These are phyloP conservation scores for Pichia sp. DNA, from an alignment of 1,139 yeast species.

Conservation along the genomic window DNA sequence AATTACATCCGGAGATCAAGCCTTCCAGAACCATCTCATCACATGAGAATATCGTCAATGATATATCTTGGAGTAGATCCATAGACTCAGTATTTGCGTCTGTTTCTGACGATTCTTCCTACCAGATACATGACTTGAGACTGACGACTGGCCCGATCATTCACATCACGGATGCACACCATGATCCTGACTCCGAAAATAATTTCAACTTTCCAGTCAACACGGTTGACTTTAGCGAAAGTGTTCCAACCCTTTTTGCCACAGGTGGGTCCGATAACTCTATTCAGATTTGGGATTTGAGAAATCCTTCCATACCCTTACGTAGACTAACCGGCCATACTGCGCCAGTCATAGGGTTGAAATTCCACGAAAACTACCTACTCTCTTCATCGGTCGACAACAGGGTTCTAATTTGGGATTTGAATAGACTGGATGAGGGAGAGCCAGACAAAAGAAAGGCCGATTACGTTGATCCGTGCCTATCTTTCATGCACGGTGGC, in stretches of 20 bases:
- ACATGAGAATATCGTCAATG: conserved; percentile 53
- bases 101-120: conserved; percentile 65
- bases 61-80: conserved; percentile 49
- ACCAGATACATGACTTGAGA: conserved; percentile 67
- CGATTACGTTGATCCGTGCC: conserved; percentile 53
- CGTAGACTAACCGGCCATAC: conserved; percentile 50
- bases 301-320: conserved; percentile 45
- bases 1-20: conserved; percentile 12
- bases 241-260: conserved; percentile 39
- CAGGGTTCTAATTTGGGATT: conserved; percentile 49
- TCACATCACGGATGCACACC: conserved; percentile 38
- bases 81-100: conserved; percentile 56
- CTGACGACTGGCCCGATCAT: conserved; percentile 40
- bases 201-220: conserved; percentile 34
- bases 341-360: conserved; percentile 29
- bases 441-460: conserved; percentile 33
- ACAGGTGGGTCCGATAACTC: conserved; percentile 54
- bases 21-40: conserved; percentile 44
- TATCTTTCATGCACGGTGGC: conserved; percentile 57
- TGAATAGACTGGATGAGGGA: conserved; percentile 44
- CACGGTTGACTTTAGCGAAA: conserved; percentile 47
- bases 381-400: conserved; percentile 50
- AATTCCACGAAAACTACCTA: conserved; percentile 36
- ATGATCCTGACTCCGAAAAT: conserved; percentile 30
- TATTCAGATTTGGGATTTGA: conserved; percentile 47